Evolutionary conservation across 108 stramenopile genomes (phyloP).

Genomic region (Mediolabrus comicus): DNA sequence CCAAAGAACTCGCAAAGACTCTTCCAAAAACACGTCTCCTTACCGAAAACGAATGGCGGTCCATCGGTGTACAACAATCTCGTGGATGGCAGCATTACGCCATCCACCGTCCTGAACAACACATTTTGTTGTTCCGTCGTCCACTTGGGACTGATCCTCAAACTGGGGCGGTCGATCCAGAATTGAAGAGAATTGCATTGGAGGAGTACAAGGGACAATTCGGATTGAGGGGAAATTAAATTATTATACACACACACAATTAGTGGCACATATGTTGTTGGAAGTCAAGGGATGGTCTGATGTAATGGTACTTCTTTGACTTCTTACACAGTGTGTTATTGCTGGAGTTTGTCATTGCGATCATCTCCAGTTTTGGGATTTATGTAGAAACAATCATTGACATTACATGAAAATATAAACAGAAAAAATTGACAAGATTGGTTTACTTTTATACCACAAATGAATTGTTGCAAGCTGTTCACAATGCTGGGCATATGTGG

Average conservation of each 20-base stretch:
- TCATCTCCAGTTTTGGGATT: too few relatives aligned
- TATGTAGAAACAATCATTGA: too few relatives aligned
- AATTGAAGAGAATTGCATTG: conserved; percentile 76
- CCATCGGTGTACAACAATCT: conserved; percentile 95
- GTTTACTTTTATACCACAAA: background rate
- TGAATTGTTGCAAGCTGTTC: too few relatives aligned
- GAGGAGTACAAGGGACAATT: conserved; percentile 89
- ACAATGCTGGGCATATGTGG: too few relatives aligned
- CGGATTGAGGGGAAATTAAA: conserved; percentile 49
- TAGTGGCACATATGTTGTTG: too few relatives aligned
- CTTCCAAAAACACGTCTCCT: conserved; percentile 93
- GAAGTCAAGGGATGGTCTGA: too few relatives aligned
- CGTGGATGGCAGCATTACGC: conserved; percentile 99
- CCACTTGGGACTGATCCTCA: conserved; percentile 97
- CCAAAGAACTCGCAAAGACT: conserved; percentile 95
- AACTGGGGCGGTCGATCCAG: conserved; percentile 86
- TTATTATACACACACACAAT: background rate
- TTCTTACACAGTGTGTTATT: too few relatives aligned
- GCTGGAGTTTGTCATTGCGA: too few relatives aligned
- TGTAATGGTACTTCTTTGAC: background rate
- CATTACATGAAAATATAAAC: background rate
- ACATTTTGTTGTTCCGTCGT: conserved; percentile 97
- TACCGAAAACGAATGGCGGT: conserved; percentile 96
- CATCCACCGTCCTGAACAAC: conserved; percentile 97
- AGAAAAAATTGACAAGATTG: background rate